A percentile compares a stretch with the other conserved stretches of the same genome.
Conservation (phyloP, 1,139 yeast species). For the Arxiozyma slooffiae region DNA sequence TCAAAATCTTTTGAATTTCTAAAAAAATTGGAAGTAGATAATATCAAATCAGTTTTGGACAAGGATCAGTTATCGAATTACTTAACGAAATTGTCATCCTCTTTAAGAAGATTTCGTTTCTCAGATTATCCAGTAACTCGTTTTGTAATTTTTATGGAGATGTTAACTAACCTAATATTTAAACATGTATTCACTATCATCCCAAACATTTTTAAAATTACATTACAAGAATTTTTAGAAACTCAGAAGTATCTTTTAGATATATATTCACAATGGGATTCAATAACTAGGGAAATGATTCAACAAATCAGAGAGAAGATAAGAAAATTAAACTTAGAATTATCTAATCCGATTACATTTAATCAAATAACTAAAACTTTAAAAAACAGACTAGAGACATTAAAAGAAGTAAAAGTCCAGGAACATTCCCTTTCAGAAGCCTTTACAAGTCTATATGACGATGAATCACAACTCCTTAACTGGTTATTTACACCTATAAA, state of each 20-base stretch:
- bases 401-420: slow-evolving; percentile 40
- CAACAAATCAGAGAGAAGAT: slow-evolving; percentile 62
- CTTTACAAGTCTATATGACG: slow-evolving; percentile 30
- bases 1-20: slow-evolving; percentile 51
- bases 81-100: slow-evolving; percentile 44
- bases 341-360: slow-evolving; percentile 33
- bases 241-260: slow-evolving; percentile 16
- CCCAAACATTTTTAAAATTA: slow-evolving; percentile 33
- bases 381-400: slow-evolving; percentile 2
- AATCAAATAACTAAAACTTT: slow-evolving; percentile 38
- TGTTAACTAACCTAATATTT: slow-evolving; percentile 42
- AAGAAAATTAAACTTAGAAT: slow-evolving; percentile 46
- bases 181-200: slow-evolving; percentile 29
- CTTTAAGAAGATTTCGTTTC: slow-evolving; percentile 52
- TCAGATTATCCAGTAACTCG: slow-evolving; percentile 58
- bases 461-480: slow-evolving; percentile 1
- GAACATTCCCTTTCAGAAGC: slow-evolving; percentile 44
- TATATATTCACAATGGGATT: slow-evolving; percentile 41
- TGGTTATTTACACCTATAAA: slow-evolving; percentile 3
- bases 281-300: slow-evolving; percentile 44
- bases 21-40: slow-evolving; percentile 62
- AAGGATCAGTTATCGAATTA: slow-evolving; percentile 40
- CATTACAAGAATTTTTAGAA: slow-evolving; percentile 31
- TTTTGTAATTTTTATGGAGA: slow-evolving; percentile 55
- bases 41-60: slow-evolving; percentile 43